Evolutionary conservation across 2,329 filamentous ascomycete genomes (phyloP).

Genomic region (Escovopsis sp.): DNA sequence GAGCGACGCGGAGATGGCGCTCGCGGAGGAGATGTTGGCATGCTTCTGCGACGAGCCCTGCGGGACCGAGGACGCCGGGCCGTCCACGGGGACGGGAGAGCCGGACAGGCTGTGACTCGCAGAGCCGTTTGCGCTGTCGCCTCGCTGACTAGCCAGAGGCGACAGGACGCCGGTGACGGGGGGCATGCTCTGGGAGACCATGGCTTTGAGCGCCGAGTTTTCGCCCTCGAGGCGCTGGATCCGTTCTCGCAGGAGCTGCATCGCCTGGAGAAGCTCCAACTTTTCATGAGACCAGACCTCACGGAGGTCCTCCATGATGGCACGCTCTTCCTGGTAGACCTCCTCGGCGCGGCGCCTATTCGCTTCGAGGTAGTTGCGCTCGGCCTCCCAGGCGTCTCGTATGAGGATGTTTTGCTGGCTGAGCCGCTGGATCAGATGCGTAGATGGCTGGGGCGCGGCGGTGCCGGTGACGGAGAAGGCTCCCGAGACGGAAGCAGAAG

Average conservation of each 20-base stretch:
- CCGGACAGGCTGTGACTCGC: constrained; percentile 7
- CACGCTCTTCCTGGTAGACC: constrained; percentile 39
- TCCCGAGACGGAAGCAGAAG: constrained; percentile 13
- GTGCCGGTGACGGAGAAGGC: constrained; percentile 17
- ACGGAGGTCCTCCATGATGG: constrained; percentile 37
- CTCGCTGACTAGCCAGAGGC: constrained; percentile 15
- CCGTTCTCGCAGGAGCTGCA: constrained; percentile 26
- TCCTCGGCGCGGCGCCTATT: constrained; percentile 38
- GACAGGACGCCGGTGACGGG: constrained; percentile 16
- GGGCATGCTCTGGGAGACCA: constrained; percentile 16
- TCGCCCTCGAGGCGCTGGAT: constrained; percentile 22
- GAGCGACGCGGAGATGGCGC: constrained; percentile 7
- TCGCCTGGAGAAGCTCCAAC: constrained; percentile 24
- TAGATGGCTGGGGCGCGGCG: constrained; percentile 17
- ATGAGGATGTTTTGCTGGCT: constrained; percentile 28
- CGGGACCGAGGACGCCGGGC: constrained; percentile 8
- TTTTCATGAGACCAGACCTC: constrained; percentile 32
- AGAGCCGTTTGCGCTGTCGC: constrained; percentile 12
- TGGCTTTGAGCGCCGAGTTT: constrained; percentile 19
- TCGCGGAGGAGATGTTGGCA: background rate
- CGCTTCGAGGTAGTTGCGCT: constrained; percentile 38
- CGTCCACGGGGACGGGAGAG: constrained; percentile 9
- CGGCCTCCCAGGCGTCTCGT: constrained; percentile 37
- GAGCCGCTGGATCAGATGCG: constrained; percentile 25
- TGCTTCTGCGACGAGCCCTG: constrained; percentile 8